A percentile compares a stretch with the other conserved stretches of the same genome.
phyloP scores from a whole-genome alignment of 768 basidiomycete species.

The Hericium erinaceus region DNA sequence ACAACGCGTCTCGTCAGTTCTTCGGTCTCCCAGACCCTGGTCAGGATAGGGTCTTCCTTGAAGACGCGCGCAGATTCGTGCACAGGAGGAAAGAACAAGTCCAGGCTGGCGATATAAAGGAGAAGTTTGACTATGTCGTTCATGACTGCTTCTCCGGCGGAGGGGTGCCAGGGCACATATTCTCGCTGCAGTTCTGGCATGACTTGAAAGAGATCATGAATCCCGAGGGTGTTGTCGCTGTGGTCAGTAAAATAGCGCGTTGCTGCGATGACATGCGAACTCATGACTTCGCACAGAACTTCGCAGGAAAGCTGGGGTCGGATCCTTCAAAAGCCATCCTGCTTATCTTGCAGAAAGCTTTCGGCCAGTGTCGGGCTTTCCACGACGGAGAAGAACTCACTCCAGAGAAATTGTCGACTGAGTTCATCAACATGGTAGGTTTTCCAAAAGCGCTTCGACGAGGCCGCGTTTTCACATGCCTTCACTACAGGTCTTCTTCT shows the following conservation, averaged over 20 bases:
- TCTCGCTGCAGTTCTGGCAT: slow-evolving; percentile 77
- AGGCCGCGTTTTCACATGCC: neutral
- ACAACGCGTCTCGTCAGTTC: slow-evolving; percentile 66
- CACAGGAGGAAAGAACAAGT: slow-evolving; percentile 18
- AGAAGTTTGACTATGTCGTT: slow-evolving; percentile 60
- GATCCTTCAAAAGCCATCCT: slow-evolving; percentile 57
- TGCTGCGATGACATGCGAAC: neutral
- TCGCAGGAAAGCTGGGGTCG: slow-evolving; percentile 63
- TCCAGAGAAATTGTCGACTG: slow-evolving; percentile 37
- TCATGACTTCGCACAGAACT: slow-evolving; percentile 46
- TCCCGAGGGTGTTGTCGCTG: slow-evolving; percentile 66
- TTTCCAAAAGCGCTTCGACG: neutral
- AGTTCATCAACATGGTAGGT: slow-evolving; percentile 70
- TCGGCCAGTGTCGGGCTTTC: slow-evolving; percentile 75
- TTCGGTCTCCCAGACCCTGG: slow-evolving; percentile 71
- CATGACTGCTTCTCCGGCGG: slow-evolving; percentile 96
- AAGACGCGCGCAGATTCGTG: slow-evolving; percentile 52
- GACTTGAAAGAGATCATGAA: slow-evolving; percentile 56
- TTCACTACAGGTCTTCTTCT: slow-evolving; percentile 65
- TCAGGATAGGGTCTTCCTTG: slow-evolving; percentile 51
- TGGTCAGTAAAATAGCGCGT: slow-evolving; percentile 41
- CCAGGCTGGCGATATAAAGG: slow-evolving; percentile 17
- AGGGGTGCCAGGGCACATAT: slow-evolving; percentile 78
- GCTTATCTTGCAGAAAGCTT: slow-evolving; percentile 59
- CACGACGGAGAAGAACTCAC: slow-evolving; percentile 49